A percentile compares a stretch with the other conserved stretches of the same genome.
phyloP scores from a whole-genome alignment of 495 filamentous ascomycete species.

The Beverwykella pulmonaria region DNA sequence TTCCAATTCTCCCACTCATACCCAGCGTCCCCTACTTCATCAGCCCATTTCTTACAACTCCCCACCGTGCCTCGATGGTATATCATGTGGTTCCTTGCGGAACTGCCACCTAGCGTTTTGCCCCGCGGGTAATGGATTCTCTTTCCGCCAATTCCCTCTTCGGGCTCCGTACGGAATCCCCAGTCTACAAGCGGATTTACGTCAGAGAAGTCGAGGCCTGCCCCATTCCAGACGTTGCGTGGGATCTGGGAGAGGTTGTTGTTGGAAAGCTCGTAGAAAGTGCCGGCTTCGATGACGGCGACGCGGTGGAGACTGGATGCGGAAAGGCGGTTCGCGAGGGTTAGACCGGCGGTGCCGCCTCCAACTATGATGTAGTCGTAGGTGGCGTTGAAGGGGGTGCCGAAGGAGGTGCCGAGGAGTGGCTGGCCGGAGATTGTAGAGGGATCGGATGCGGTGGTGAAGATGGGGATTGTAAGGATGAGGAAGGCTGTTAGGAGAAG shows the following conservation, averaged over 20 bases:
- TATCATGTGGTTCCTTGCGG: conserved; percentile 35
- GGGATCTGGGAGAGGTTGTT: conserved; percentile 19
- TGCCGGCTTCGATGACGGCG: conserved; percentile 29
- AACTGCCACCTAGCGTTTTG: conserved; percentile 35
- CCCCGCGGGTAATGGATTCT: conserved; percentile 39
- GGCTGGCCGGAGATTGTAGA: conserved; percentile 10
- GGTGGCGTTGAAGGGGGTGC: conserved; percentile 23
- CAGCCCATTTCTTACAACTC: conserved; percentile 58
- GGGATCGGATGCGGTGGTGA: too few relatives aligned
- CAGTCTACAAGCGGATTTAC: conserved; percentile 36
- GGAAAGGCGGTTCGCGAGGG: conserved; percentile 26
- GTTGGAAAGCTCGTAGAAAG: conserved; percentile 28
- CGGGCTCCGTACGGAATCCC: conserved; percentile 3
- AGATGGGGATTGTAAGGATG: too few relatives aligned
- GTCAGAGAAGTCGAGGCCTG: conserved; percentile 6
- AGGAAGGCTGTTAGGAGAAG: too few relatives aligned
- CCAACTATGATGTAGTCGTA: conserved; percentile 22
- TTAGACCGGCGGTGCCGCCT: too few relatives aligned
- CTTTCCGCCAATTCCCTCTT: conserved; percentile 1
- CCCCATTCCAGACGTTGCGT: conserved; percentile 20
- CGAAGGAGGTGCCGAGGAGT: conserved; percentile 33
- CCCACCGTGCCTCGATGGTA: conserved; percentile 48
- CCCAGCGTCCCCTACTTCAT: conserved; percentile 55
- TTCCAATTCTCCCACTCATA: conserved; percentile 57
- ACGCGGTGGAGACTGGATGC: not conserved